Percentiles rank a stretch among this genome's conserved stretches.
These are phyloP conservation scores for Microbotryum intermedium DNA, from an alignment of 1,284 basidiomycete species.

Conservation along the genomic window DNA sequence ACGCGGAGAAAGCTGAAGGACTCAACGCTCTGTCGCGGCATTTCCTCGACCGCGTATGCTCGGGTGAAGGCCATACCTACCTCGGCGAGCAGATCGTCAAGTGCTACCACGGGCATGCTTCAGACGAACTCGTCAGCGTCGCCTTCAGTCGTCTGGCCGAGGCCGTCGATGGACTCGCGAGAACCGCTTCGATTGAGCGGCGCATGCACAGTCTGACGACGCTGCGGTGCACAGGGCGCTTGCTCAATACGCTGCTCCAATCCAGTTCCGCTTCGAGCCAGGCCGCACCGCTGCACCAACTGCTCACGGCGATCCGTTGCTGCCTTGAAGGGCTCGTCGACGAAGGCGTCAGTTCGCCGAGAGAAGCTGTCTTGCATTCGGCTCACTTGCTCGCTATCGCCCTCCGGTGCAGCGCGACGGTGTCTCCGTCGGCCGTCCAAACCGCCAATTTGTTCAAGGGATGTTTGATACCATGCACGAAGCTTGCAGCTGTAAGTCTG, in stretches of 20 bases:
- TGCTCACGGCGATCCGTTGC: conserved; percentile 12
- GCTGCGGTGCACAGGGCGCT: conserved; percentile 14
- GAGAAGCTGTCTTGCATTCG: not conserved
- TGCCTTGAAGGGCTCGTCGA: not conserved
- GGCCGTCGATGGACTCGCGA: conserved; percentile 1
- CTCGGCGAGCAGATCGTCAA: conserved; percentile 28
- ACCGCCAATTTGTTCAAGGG: conserved; percentile 14
- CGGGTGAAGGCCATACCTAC: conserved; percentile 23
- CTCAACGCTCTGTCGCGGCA: conserved; percentile 24
- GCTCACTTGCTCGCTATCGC: conserved; percentile 14
- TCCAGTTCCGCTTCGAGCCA: conserved; percentile 1
- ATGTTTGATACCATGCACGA: conserved; percentile 6
- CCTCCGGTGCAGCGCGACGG: conserved; percentile 6
- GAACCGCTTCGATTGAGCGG: not conserved
- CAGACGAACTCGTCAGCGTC: conserved; percentile 31
- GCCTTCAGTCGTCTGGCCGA: conserved; percentile 20
- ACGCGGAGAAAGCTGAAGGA: conserved; percentile 17
- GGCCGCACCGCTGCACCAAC: not conserved
- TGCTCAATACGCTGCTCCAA: conserved; percentile 26
- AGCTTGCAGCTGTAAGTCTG: conserved; percentile 9
- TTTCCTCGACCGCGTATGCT: conserved; percentile 27
- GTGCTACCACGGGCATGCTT: conserved; percentile 26
- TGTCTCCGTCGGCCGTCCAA: not conserved
- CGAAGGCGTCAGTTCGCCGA: not conserved
- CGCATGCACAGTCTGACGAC: conserved; percentile 5